Percentiles rank a stretch among this genome's conserved stretches.
Conservation (phyloP, 805 yeast species). For the Kuraishia borneana region DNA sequence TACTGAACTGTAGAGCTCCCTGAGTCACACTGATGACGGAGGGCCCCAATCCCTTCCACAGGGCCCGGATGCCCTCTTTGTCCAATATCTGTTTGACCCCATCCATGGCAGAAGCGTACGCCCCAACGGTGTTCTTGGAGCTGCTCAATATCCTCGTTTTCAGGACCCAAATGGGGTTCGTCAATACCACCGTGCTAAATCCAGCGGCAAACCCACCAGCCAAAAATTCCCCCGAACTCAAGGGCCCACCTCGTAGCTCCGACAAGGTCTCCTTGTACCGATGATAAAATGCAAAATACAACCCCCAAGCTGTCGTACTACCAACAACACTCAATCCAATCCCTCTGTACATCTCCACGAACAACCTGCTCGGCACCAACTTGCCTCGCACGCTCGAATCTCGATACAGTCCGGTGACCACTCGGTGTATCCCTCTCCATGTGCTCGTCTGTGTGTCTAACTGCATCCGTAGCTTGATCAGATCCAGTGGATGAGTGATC, state of each 20-base stretch:
- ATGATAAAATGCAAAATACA: constrained; percentile 73
- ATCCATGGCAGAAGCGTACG: constrained; percentile 46
- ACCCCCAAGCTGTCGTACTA: constrained; percentile 79
- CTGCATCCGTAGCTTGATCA: constrained; percentile 76
- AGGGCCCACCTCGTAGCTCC: constrained; percentile 8
- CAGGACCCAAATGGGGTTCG: constrained; percentile 94
- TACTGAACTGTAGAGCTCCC: constrained; percentile 78
- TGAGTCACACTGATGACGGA: constrained; percentile 76
- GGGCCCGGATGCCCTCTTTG: constrained; percentile 55
- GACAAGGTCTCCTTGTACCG: constrained; percentile 21
- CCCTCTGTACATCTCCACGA: constrained; percentile 53
- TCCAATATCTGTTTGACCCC: constrained; percentile 40
- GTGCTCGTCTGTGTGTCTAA: constrained; percentile 29
- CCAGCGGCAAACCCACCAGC: constrained; percentile 64
- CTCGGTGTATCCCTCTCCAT: constrained; percentile 14
- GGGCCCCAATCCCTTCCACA: constrained; percentile 75
- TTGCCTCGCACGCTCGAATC: constrained; percentile 5
- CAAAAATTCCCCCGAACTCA: constrained; percentile 35
- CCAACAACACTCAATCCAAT: constrained; percentile 73
- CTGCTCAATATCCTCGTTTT: constrained; percentile 80
- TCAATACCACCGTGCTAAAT: constrained; percentile 54
- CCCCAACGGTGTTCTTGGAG: constrained; percentile 27
- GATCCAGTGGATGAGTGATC: constrained; percentile 81
- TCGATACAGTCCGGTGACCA: constrained; percentile 6
- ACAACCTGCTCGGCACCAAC: constrained; percentile 5